Percentiles rank a stretch among this genome's conserved stretches.
These are phyloP conservation scores for Eucalyptus polyanthemos DNA, from an alignment of 345 rosid genomes.

Conservation along the genomic window DNA sequence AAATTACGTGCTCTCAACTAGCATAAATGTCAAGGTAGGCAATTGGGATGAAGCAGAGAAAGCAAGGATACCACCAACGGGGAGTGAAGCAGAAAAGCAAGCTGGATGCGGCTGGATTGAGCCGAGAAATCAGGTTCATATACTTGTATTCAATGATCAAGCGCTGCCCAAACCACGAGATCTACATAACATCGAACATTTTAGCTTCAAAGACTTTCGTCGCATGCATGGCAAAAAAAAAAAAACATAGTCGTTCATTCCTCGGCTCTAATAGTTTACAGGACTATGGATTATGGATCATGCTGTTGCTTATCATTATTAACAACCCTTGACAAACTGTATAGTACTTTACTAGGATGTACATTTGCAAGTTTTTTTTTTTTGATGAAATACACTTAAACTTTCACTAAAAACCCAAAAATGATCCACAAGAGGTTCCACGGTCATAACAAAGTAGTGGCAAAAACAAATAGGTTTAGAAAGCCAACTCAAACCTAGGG, in stretches of 20 bases:
- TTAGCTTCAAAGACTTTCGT: neutral
- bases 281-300: neutral
- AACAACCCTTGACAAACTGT: neutral
- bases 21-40: neutral
- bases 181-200: neutral
- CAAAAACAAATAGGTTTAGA: no score
- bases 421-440: no score
- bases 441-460: no score
- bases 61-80: neutral
- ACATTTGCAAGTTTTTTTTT: no score
- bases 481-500: no score
- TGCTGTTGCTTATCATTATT: neutral
- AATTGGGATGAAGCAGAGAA: slow-evolving; percentile 1
- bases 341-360: neutral
- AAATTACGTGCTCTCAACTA: neutral
- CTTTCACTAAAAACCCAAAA: no score
- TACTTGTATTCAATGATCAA: neutral
- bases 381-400: no score
- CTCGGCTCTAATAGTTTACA: neutral
- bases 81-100: neutral
- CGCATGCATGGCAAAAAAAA: neutral
- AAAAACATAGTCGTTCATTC: no score
- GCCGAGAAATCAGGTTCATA: neutral
- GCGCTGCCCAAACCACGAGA: neutral
- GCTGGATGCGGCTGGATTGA: slow-evolving; percentile 1